Evolutionary conservation across 257 asterid species (phyloP).

Genomic region (Nicotiana otophora): DNA sequence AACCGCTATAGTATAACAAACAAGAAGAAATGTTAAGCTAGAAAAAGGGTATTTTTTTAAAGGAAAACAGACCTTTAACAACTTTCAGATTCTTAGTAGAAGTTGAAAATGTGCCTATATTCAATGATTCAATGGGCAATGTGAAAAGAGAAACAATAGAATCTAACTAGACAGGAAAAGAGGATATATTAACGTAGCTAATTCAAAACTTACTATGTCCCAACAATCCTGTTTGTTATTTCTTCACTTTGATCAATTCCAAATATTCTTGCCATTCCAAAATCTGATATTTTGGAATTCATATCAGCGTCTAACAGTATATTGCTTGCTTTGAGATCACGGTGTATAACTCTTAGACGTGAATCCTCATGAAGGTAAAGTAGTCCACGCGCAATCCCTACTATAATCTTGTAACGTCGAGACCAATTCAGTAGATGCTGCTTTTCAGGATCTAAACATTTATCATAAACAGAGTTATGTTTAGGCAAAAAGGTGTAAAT

Average conservation of each 20-base stretch:
- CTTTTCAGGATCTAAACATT: conserved; percentile 9
- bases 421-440: conserved; percentile 14
- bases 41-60: not conserved
- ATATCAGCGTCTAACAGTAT: conserved; percentile 17
- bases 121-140: not conserved
- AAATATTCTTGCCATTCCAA: conserved; percentile 21
- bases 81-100: not conserved
- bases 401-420: conserved; percentile 24
- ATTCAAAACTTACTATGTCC: conserved; percentile 19
- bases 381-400: conserved; percentile 21
- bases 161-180: no score
- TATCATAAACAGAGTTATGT: not conserved
- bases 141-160: no score
- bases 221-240: conserved; percentile 15
- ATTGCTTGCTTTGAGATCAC: conserved; percentile 27
- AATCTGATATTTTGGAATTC: conserved; percentile 31
- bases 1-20: conserved; percentile 16
- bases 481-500: not conserved
- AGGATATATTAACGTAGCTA: not conserved
- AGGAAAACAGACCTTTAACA: not conserved
- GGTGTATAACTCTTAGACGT: conserved; percentile 21
- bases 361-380: conserved; percentile 29
- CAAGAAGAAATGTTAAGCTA: not conserved
- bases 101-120: not conserved
- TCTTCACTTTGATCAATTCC: conserved; percentile 13